phyloP scores from a whole-genome alignment of 257 asterid species.

The Solanum megistacrolobum region DNA sequence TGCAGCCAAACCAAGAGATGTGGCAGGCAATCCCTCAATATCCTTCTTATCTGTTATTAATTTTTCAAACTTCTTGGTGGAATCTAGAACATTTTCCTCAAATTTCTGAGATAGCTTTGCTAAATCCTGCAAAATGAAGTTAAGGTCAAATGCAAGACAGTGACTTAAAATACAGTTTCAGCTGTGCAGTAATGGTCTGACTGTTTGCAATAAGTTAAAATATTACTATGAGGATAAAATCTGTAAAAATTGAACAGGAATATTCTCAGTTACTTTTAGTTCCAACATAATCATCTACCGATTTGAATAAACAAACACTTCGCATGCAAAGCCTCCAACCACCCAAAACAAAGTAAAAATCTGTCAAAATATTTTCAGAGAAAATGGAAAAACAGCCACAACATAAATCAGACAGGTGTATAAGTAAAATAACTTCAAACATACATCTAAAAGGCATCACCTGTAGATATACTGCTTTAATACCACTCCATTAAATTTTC shows the following conservation, averaged over 20 bases:
- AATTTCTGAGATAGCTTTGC: conserved; percentile 80
- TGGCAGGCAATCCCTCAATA: conserved; percentile 78
- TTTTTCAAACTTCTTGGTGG: conserved; percentile 90
- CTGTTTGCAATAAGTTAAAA: background rate
- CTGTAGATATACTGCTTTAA: background rate
- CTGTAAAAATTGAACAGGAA: background rate
- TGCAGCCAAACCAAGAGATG: conserved; percentile 93
- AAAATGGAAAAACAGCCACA: background rate
- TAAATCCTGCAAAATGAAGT: conserved; percentile 50
- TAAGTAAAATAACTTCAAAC: background rate
- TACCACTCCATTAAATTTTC: background rate
- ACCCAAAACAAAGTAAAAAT: background rate
- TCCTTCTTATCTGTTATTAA: conserved; percentile 81
- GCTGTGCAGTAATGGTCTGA: background rate
- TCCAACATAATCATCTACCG: background rate
- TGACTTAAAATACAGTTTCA: background rate
- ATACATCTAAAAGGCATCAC: background rate
- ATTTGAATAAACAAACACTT: background rate
- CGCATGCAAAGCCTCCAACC: background rate
- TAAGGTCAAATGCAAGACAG: background rate
- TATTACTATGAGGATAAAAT: background rate
- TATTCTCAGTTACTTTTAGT: background rate
- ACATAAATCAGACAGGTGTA: background rate
- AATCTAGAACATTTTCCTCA: conserved; percentile 89
- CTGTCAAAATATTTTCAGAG: background rate